Evolutionary conservation across 139 green algal genomes (phyloP).

Genomic region (Chlorella sp.): DNA sequence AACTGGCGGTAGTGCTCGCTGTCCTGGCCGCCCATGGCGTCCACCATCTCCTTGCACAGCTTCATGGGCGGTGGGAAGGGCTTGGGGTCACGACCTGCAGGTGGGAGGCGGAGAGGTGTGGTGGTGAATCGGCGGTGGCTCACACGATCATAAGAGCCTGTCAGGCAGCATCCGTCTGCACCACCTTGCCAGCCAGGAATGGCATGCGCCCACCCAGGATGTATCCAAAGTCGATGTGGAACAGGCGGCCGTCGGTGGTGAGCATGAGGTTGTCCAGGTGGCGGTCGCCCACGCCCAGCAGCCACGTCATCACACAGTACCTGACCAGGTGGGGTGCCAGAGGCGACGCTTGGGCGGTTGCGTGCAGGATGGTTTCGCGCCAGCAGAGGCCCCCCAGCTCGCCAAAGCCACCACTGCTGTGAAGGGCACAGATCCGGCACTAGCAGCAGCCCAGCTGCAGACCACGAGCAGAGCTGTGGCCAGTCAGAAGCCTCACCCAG

Average conservation of each 20-base stretch:
- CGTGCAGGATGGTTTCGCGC: too few relatives aligned
- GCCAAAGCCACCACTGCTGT: too few relatives aligned
- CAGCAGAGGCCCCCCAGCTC: too few relatives aligned
- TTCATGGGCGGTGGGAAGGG: conserved; percentile 97
- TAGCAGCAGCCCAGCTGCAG: too few relatives aligned
- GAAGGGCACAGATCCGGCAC: too few relatives aligned
- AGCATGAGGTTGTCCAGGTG: conserved; percentile 99
- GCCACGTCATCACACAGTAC: conserved; percentile 98
- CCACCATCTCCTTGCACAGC: conserved; percentile 92
- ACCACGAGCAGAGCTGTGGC: too few relatives aligned
- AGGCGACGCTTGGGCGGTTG: too few relatives aligned
- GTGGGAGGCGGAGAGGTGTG: neutral
- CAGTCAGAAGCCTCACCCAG: conserved; percentile 60
- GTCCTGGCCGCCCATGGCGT: conserved; percentile 92
- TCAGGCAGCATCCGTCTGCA: too few relatives aligned
- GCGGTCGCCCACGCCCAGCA: conserved; percentile 96
- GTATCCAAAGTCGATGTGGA: conserved; percentile 99
- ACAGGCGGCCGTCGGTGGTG: conserved; percentile 84
- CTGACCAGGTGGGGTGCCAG: too few relatives aligned
- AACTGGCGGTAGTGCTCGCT: conserved; percentile 82
- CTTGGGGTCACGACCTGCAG: conserved; percentile 88
- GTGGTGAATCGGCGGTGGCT: too few relatives aligned
- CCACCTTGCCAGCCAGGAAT: neutral
- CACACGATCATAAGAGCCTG: too few relatives aligned
- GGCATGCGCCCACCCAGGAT: conserved; percentile 77